phyloP scores from a whole-genome alignment of 495 filamentous ascomycete genomes.

The Amniculicola lignicola region DNA sequence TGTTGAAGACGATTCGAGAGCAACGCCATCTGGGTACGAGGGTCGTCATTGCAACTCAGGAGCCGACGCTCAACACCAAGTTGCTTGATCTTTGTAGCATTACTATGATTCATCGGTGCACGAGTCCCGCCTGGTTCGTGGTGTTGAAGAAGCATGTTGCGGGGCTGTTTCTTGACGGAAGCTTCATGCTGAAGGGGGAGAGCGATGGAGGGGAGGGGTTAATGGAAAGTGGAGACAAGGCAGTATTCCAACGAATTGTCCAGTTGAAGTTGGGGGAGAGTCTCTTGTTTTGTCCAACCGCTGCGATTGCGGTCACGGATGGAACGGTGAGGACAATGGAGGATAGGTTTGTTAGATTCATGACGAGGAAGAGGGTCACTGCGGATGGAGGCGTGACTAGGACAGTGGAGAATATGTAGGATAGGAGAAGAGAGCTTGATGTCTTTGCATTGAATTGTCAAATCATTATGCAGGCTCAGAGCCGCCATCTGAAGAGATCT shows the following conservation, averaged over 20 bases:
- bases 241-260: conserved; percentile 57
- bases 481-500: too few relatives aligned
- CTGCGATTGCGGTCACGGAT: conserved; percentile 48
- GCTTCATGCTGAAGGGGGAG: background rate
- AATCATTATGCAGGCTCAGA: too few relatives aligned
- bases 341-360: conserved; percentile 50
- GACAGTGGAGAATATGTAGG: conserved; percentile 3
- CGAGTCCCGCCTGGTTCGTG: conserved; percentile 64
- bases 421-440: background rate
- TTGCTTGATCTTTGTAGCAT: conserved; percentile 70
- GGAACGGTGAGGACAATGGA: conserved; percentile 48
- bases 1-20: conserved; percentile 62
- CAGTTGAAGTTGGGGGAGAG: conserved; percentile 60
- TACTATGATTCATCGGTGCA: conserved; percentile 73
- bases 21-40: conserved; percentile 68
- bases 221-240: conserved; percentile 25
- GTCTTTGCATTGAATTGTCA: too few relatives aligned
- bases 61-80: conserved; percentile 67
- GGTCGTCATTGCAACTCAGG: conserved; percentile 72
- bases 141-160: conserved; percentile 61
- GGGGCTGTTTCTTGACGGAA: conserved; percentile 13
- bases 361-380: conserved; percentile 53
- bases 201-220: conserved; percentile 11
- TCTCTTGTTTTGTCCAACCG: conserved; percentile 62
- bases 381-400: conserved; percentile 58